A percentile compares a stretch with the other conserved stretches of the same genome.
phyloP scores from a whole-genome alignment of 2,329 filamentous ascomycete genomes.

The Trichoderma sp. region DNA sequence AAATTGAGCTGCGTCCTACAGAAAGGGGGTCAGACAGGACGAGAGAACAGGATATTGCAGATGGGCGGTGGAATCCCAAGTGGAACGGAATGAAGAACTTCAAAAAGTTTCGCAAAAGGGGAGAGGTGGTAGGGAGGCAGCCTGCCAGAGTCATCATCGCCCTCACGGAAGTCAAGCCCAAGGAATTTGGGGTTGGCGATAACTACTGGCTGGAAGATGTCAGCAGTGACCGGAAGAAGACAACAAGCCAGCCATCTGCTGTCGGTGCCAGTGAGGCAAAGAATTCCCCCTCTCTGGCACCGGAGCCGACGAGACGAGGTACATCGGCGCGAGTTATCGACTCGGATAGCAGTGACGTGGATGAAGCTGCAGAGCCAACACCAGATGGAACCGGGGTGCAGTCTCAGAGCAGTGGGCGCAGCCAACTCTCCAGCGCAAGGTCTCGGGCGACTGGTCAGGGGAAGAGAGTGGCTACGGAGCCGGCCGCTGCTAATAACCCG shows the following conservation, averaged over 20 bases:
- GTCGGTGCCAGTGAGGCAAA: conserved; percentile 23
- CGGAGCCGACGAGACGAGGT: conserved; percentile 26
- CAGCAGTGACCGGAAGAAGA: conserved; percentile 33
- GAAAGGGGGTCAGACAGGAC: conserved; percentile 31
- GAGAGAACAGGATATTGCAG: conserved; percentile 52
- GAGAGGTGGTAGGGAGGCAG: conserved; percentile 47
- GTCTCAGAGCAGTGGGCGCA: conserved; percentile 34
- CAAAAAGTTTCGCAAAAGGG: conserved; percentile 76
- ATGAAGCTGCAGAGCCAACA: conserved; percentile 22
- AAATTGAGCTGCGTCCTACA: conserved; percentile 63
- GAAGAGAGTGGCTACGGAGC: conserved; percentile 39
- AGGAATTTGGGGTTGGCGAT: conserved; percentile 73
- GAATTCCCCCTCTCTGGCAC: conserved; percentile 9
- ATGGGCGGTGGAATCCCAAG: conserved; percentile 73
- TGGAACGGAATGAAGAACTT: conserved; percentile 98
- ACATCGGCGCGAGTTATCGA: conserved; percentile 30
- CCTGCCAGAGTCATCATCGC: conserved; percentile 63
- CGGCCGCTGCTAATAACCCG: conserved; percentile 27
- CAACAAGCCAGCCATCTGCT: conserved; percentile 30
- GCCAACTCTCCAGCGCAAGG: conserved; percentile 32
- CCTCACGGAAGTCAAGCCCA: conserved; percentile 69
- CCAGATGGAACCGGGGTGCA: conserved; percentile 27
- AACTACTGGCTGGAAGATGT: conserved; percentile 71
- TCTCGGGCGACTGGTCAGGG: conserved; percentile 32
- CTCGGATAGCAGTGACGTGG: conserved; percentile 43